These are phyloP conservation scores for Ophiostoma piceae DNA, from an alignment of 2,329 filamentous ascomycete genomes.

Conservation along the genomic window DNA sequence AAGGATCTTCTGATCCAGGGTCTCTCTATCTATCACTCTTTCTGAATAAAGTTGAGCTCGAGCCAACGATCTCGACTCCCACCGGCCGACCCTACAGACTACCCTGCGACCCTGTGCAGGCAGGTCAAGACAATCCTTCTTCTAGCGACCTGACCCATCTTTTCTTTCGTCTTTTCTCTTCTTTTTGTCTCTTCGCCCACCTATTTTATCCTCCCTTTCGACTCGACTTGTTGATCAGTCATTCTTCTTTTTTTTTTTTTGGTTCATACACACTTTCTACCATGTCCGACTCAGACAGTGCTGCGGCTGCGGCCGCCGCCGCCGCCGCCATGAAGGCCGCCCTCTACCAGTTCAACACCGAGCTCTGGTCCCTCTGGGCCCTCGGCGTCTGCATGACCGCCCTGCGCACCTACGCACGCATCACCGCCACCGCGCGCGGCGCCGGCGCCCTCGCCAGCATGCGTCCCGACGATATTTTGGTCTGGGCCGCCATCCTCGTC, in stretches of 20 bases:
- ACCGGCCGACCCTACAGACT: background rate
- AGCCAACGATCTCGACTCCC: background rate
- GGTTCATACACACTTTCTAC: background rate
- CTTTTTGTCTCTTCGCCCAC: background rate
- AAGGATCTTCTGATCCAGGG: background rate
- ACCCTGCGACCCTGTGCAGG: background rate
- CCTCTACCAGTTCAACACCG: slow-evolving; percentile 33
- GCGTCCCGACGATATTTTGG: slow-evolving; percentile 36
- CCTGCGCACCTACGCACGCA: slow-evolving; percentile 36
- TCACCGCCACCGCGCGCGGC: slow-evolving; percentile 30
- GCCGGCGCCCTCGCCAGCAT: slow-evolving; percentile 31
- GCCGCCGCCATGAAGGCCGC: slow-evolving; percentile 29
- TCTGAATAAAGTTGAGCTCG: background rate
- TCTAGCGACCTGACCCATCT: no score
- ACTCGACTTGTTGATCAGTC: background rate
- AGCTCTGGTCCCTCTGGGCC: slow-evolving; percentile 36
- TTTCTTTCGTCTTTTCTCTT: no score
- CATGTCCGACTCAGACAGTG: slow-evolving; percentile 10
- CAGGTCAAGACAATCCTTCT: background rate
- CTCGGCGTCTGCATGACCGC: slow-evolving; percentile 35
- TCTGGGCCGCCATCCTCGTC: slow-evolving; percentile 41
- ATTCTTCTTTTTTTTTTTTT: background rate
- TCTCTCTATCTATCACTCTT: background rate
- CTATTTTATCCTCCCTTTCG: background rate
- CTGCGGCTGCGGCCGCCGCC: slow-evolving; percentile 27